A percentile compares a stretch with the other conserved stretches of the same genome.
These are phyloP conservation scores for Hymenoscyphus scutula DNA, from an alignment of 2,329 filamentous ascomycete species.

Conservation along the genomic window DNA sequence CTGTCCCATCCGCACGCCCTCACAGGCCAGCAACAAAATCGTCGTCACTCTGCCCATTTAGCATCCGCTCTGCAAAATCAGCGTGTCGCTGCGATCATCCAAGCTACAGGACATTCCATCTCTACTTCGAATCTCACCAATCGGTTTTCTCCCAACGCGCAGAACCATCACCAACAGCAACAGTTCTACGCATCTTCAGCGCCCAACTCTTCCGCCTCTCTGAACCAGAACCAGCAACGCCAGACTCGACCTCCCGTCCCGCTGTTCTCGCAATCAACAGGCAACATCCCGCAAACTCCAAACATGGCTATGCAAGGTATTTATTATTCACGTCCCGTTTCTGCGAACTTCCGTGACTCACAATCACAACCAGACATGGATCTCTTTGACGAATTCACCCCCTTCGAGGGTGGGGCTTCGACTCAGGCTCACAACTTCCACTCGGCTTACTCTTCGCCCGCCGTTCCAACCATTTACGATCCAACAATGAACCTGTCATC, in stretches of 20 bases:
- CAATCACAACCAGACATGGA: constrained; percentile 48
- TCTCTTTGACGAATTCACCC: constrained; percentile 54
- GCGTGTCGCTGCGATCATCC: constrained; percentile 57
- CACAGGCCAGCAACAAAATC: constrained; percentile 42
- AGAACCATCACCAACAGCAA: constrained; percentile 47
- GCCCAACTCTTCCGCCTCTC: constrained; percentile 56
- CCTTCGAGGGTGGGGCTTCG: constrained; percentile 45
- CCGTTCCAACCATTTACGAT: constrained; percentile 49
- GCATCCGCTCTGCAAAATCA: constrained; percentile 55
- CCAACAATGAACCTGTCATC: constrained; percentile 39
- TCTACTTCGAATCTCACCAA: constrained; percentile 54
- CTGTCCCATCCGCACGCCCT: constrained; percentile 37
- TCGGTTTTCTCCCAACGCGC: constrained; percentile 56
- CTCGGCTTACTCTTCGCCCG: constrained; percentile 35
- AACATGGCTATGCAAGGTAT: constrained; percentile 60
- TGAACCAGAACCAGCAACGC: constrained; percentile 47
- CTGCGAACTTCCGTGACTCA: constrained; percentile 32
- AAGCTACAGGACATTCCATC: constrained; percentile 54
- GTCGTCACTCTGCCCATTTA: constrained; percentile 52
- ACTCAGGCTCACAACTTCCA: constrained; percentile 22
- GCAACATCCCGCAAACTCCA: constrained; percentile 45
- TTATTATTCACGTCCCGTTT: constrained; percentile 23
- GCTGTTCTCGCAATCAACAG: constrained; percentile 62
- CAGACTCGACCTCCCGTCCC: constrained; percentile 67
- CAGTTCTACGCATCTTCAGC: constrained; percentile 69